A percentile compares a stretch with the other conserved stretches of the same genome.
Conservation (phyloP, 2,329 filamentous ascomycete genomes). For the Phialophora verrucosa region DNA sequence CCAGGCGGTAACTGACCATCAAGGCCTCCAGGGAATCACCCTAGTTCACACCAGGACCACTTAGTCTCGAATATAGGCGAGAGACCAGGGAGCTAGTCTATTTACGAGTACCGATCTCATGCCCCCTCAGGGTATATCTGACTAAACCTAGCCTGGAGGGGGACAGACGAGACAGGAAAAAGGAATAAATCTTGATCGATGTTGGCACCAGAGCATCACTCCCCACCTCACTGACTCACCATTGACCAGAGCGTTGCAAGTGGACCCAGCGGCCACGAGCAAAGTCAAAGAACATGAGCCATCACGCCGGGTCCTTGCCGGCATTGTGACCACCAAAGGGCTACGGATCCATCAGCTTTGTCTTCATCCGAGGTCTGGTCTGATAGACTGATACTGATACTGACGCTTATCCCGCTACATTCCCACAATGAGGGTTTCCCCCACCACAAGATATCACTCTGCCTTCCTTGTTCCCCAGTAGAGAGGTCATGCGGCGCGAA, state of each 20-base stretch:
- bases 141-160: slow-evolving; percentile 4
- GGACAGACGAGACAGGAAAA: slow-evolving; percentile 14
- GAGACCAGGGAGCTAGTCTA: slow-evolving; percentile 13
- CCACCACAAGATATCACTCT: neutral
- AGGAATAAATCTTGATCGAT: slow-evolving; percentile 17
- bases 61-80: slow-evolving; percentile 10
- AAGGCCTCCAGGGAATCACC: neutral
- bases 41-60: neutral
- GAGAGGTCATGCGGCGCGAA: neutral
- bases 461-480: neutral
- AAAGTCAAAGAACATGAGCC: slow-evolving; percentile 2
- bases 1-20: neutral
- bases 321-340: neutral
- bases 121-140: slow-evolving; percentile 6
- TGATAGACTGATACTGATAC: neutral
- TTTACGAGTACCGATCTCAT: slow-evolving; percentile 15
- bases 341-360: neutral
- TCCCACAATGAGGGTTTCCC: neutral
- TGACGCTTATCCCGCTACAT: neutral
- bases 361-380: slow-evolving; percentile 13
- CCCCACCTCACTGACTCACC: slow-evolving; percentile 2
- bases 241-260: slow-evolving; percentile 14
- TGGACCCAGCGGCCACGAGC: slow-evolving; percentile 13
- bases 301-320: slow-evolving; percentile 11
- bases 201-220: slow-evolving; percentile 2